phyloP scores from a whole-genome alignment of 257 asterid species.

The Solanum paucissectum region DNA sequence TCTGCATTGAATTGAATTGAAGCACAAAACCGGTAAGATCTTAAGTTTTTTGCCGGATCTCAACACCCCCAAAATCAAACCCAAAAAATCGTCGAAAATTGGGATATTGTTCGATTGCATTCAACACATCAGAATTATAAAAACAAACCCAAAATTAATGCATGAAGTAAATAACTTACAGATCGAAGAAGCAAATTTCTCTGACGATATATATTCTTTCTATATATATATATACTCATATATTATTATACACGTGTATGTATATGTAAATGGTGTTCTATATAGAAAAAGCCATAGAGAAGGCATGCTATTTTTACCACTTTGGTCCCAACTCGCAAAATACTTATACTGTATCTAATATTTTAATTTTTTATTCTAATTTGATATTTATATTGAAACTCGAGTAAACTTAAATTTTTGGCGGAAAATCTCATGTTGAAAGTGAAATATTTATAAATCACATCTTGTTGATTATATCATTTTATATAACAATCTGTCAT shows the following conservation, averaged over 20 bases:
- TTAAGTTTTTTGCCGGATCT: neutral
- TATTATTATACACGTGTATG: neutral
- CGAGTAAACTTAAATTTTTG: too few species aligned
- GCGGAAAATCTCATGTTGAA: neutral
- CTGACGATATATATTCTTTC: neutral
- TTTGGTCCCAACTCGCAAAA: neutral
- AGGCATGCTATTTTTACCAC: neutral
- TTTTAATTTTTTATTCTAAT: too few species aligned
- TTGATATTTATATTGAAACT: too few species aligned
- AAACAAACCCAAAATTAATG: neutral
- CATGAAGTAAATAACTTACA: constrained; percentile 2
- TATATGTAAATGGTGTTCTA: neutral
- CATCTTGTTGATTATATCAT: neutral
- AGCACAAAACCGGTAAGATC: neutral
- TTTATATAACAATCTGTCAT: neutral
- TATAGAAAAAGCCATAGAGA: neutral
- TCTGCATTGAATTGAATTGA: neutral
- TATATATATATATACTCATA: neutral
- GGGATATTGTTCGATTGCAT: neutral
- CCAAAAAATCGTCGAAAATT: neutral
- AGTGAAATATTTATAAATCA: too few species aligned
- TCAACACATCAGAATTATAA: neutral
- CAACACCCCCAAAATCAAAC: neutral
- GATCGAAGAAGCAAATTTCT: neutral
- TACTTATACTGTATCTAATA: neutral